Percentiles rank a stretch among this genome's conserved stretches.
Conservation (phyloP, 1,284 basidiomycete species). For the Singerocomus inundabilis region DNA sequence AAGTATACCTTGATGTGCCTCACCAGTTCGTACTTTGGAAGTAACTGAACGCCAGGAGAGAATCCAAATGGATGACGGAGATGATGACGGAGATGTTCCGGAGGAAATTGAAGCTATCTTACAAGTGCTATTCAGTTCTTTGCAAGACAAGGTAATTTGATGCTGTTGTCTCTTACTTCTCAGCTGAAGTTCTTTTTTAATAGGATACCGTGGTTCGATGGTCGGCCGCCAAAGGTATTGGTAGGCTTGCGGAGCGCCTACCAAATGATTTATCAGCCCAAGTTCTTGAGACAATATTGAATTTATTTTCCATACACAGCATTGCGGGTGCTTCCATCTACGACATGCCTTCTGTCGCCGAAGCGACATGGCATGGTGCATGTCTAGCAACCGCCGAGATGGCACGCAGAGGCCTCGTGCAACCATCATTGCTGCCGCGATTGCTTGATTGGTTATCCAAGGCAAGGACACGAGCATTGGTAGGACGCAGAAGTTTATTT, state of each 20-base stretch:
- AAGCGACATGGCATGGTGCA: slow-evolving; percentile 94
- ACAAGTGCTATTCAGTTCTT: slow-evolving; percentile 68
- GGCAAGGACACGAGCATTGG: slow-evolving; percentile 41
- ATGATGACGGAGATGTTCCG: slow-evolving; percentile 68
- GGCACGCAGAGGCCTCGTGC: slow-evolving; percentile 77
- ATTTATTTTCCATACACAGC: slow-evolving; percentile 67
- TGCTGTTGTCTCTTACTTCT: not conserved
- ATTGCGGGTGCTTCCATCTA: slow-evolving; percentile 58
- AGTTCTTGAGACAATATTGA: slow-evolving; percentile 77
- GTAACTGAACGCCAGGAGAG: slow-evolving; percentile 3
- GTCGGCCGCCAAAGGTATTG: slow-evolving; percentile 91
- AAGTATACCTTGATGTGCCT: slow-evolving; percentile 9
- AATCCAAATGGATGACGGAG: slow-evolving; percentile 29
- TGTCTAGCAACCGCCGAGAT: slow-evolving; percentile 92
- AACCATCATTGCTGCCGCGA: slow-evolving; percentile 53
- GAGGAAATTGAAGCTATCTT: slow-evolving; percentile 78
- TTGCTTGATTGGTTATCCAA: slow-evolving; percentile 79
- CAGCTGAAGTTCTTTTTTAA: not conserved
- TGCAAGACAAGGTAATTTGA: slow-evolving; percentile 77
- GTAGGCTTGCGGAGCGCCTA: slow-evolving; percentile 81
- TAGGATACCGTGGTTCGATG: slow-evolving; percentile 96
- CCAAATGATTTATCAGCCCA: slow-evolving; percentile 76
- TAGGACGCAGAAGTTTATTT: slow-evolving; percentile 10
- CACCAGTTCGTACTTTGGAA: slow-evolving; percentile 27
- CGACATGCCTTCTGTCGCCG: slow-evolving; percentile 73